phyloP scores from a whole-genome alignment of 2,329 filamentous ascomycete species.

The Diaporthe caulivora region DNA sequence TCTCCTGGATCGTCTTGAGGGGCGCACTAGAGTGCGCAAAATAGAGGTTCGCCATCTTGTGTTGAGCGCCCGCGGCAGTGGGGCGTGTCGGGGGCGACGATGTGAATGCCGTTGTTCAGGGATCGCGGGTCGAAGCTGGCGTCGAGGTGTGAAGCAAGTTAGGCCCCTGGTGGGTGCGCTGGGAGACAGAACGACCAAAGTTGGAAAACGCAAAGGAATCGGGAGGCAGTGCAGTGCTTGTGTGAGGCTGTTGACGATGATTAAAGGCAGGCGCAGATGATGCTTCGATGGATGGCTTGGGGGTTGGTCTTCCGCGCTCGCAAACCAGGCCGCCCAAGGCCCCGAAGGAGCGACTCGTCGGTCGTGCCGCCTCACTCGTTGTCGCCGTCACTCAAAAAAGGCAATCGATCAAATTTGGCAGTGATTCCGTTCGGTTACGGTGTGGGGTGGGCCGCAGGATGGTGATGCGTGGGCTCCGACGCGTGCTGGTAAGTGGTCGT shows the following conservation, averaged over 20 bases:
- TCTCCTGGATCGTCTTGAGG: slow-evolving; percentile 97
- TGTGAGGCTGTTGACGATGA: slow-evolving; percentile 15
- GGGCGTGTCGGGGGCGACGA: slow-evolving; percentile 30
- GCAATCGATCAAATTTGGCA: slow-evolving; percentile 51
- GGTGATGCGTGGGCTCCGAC: slow-evolving; percentile 61
- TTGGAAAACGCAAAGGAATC: slow-evolving; percentile 30
- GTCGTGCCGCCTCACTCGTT: slow-evolving; percentile 52
- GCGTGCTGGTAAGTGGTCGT: slow-evolving; percentile 62
- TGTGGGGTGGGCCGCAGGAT: slow-evolving; percentile 49
- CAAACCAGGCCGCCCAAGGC: slow-evolving; percentile 54
- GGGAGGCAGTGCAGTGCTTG: slow-evolving; percentile 18
- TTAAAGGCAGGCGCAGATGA: slow-evolving; percentile 26
- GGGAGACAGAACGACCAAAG: slow-evolving; percentile 3
- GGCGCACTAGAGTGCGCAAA: slow-evolving; percentile 95
- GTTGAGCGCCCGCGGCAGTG: slow-evolving; percentile 45
- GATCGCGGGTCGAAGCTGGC: slow-evolving; percentile 35
- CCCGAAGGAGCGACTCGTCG: slow-evolving; percentile 50
- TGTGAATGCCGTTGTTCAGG: slow-evolving; percentile 28
- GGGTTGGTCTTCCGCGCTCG: slow-evolving; percentile 40
- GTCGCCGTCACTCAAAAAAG: slow-evolving; percentile 58
- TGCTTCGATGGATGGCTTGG: slow-evolving; percentile 37
- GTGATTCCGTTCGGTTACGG: slow-evolving; percentile 49
- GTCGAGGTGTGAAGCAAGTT: slow-evolving; percentile 26
- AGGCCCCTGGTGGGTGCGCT: slow-evolving; percentile 8
- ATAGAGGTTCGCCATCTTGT: slow-evolving; percentile 89